These are phyloP conservation scores for Parmelia sp. DNA, from an alignment of 495 filamentous ascomycete genomes.

Conservation along the genomic window DNA sequence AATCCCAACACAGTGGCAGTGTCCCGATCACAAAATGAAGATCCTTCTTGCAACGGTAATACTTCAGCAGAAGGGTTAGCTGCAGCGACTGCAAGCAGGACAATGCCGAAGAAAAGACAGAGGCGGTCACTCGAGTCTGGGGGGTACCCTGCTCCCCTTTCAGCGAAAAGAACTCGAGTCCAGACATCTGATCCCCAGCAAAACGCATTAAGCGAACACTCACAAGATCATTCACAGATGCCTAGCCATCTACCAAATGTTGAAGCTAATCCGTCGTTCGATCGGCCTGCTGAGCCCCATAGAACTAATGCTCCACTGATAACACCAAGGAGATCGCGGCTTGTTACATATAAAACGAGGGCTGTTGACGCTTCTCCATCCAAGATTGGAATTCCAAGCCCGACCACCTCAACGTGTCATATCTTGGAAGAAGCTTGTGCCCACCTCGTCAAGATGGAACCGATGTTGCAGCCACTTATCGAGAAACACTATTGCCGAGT, in stretches of 20 bases:
- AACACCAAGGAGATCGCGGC: conserved; percentile 68
- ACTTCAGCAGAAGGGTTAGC: not conserved
- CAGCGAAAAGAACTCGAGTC: conserved; percentile 7
- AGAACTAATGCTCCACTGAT: conserved; percentile 69
- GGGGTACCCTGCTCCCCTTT: not conserved
- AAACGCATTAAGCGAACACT: not conserved
- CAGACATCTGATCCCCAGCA: not conserved
- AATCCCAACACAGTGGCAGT: not conserved
- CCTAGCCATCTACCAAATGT: not conserved
- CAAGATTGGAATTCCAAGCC: conserved; percentile 43
- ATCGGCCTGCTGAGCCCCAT: conserved; percentile 58
- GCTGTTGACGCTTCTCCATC: conserved; percentile 51
- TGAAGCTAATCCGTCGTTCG: not conserved
- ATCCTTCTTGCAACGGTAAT: not conserved
- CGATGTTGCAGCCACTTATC: conserved; percentile 65
- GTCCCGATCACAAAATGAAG: not conserved
- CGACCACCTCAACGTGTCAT: conserved; percentile 59
- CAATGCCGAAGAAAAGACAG: not conserved
- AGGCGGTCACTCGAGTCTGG: not conserved
- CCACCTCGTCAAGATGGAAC: conserved; percentile 70
- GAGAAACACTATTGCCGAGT: conserved; percentile 66
- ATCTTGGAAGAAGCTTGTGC: conserved; percentile 71
- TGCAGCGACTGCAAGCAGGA: not conserved
- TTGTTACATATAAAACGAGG: conserved; percentile 50
- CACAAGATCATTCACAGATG: not conserved